Base-by-base conservation (phyloP, 805 yeast genomes). In the Cyberlindnera xishuangbannaensis region DNA sequence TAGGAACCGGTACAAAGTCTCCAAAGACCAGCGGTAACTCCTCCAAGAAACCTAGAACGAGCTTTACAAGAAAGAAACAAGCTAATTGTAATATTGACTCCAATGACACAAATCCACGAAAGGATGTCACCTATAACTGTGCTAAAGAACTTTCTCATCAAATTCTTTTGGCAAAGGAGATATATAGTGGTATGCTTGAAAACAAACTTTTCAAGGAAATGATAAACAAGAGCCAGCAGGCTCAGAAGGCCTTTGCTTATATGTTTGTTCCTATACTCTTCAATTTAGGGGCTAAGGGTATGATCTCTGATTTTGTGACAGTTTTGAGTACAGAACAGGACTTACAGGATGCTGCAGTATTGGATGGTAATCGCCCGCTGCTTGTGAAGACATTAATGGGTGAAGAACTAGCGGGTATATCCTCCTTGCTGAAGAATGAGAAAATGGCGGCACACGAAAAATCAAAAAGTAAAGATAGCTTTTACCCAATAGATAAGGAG, bases 161-260 rank as follows among this genome's bases (percentile, higher is more conserved):
- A 24, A 24, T 24, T 24, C 14, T 8, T 7, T 7, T n/a, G 7
- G 15, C 15, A 13, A 13, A 12, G n/a, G 14, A 8, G 14, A 7
- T 24, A 7, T 24, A 24, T 24, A 13, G 7, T 15, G 8, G 15
- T 11, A 10, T 24, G 7, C 7, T 11, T 15, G 14, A 13, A 15
- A 24, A 24, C 15, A 7, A n/a, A 12, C 15, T 8, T 8, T 24
- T 24, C 26, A 9, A 24, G 7, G 9, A 8, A 15, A 12, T 13
- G 15, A 24, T 24, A 7, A n/a, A 24, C 26, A 24, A 10, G 15
- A 24, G 26, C 15, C 15, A 10, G 13, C 13, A 9, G n/a, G 26
- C 26, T 24, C 28, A 28, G 17, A 33, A 28, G 28, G 28, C 28
- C 8, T 33, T 33, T 16, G 28, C 28, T 21, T 15, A 15, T 15